phyloP scores from a whole-genome alignment of 768 basidiomycete species.

The Macrolepiota fuliginosa region DNA sequence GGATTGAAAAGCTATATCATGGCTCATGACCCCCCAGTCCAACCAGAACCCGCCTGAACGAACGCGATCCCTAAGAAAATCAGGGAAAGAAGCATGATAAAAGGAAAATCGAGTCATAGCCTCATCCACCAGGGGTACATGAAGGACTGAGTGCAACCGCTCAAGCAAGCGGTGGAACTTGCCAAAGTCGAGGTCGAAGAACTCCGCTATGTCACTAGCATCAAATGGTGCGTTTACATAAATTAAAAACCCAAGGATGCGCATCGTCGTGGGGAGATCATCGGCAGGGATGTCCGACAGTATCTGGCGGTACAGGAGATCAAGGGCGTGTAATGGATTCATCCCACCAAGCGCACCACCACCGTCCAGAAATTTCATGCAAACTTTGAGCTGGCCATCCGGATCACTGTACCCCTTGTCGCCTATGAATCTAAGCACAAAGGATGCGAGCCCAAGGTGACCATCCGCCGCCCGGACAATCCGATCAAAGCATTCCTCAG shows the following conservation, averaged over 20 bases:
- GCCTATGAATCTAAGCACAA: background rate
- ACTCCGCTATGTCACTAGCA: background rate
- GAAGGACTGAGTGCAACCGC: background rate
- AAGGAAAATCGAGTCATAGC: background rate
- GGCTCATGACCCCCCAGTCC: background rate
- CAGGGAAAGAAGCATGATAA: background rate
- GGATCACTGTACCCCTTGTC: background rate
- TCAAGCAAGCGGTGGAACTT: background rate
- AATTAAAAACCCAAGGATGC: slow-evolving; percentile 2
- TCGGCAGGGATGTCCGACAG: background rate
- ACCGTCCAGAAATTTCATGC: background rate
- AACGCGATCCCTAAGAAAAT: background rate
- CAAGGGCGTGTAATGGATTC: background rate
- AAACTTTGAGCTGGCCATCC: background rate
- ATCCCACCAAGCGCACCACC: background rate
- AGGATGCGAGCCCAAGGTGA: background rate
- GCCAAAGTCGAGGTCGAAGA: background rate
- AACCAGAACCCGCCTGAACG: background rate
- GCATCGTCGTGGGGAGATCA: background rate
- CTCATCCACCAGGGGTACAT: background rate
- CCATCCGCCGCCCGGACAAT: background rate
- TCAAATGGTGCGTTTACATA: background rate
- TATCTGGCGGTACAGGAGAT: slow-evolving; percentile 1
- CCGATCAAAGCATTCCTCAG: background rate
- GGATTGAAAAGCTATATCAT: background rate